Evolutionary conservation across 1,139 yeast genomes (phyloP).

Genomic region (Yamadazyma trypodendri): DNA sequence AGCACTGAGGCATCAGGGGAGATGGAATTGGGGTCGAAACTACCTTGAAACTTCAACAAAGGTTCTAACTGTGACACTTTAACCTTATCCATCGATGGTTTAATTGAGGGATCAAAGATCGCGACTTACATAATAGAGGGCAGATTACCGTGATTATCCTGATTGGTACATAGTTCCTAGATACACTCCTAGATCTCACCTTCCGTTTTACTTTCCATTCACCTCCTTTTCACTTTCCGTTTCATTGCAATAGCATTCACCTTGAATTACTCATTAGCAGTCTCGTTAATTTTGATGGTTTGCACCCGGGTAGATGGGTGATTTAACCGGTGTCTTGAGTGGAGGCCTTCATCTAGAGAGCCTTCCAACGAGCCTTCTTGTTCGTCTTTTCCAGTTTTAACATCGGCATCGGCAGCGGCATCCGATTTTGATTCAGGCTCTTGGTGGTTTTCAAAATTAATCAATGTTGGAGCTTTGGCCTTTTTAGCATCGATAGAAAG

Average conservation of each 20-base stretch:
- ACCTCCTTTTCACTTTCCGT: no score
- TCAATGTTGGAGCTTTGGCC: conserved; percentile 18
- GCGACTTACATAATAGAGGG: no score
- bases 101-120: no score
- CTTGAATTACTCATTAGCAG: background rate
- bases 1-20: conserved; percentile 55
- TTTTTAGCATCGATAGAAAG: conserved; percentile 18
- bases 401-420: background rate
- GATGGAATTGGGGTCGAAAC: conserved; percentile 18
- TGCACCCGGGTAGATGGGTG: conserved; percentile 22
- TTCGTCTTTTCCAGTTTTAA: background rate
- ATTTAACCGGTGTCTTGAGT: no score
- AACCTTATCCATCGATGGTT: conserved; percentile 25
- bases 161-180: background rate
- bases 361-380: no score
- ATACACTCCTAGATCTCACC: no score
- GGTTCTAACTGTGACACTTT: conserved; percentile 28
- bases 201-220: no score
- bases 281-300: conserved; percentile 13
- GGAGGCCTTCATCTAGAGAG: no score
- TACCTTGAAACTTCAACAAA: conserved; percentile 30
- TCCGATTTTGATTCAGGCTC: no score
- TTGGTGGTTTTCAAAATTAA: conserved; percentile 2
- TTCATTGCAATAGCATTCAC: background rate
- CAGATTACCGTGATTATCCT: no score